Percentiles rank a stretch among this genome's conserved stretches.
phyloP scores from a whole-genome alignment of 2,329 filamentous ascomycete species.

The Juglanconis sp. region DNA sequence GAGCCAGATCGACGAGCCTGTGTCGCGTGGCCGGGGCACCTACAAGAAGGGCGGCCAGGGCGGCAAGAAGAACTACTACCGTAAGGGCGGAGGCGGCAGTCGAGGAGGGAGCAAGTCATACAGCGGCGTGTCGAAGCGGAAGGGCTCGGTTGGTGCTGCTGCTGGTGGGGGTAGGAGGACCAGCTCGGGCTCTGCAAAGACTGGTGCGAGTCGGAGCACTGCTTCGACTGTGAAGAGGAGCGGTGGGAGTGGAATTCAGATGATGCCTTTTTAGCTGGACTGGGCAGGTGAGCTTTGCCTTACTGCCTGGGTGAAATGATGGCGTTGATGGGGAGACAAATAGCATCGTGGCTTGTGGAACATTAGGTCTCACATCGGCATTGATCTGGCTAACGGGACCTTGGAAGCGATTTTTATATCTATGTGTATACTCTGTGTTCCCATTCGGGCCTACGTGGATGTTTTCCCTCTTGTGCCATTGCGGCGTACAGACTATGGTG shows the following conservation, averaged over 20 bases:
- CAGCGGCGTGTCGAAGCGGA: conserved; percentile 23
- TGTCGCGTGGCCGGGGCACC: conserved; percentile 20
- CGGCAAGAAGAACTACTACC: conserved; percentile 16
- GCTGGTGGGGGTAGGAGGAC: not conserved
- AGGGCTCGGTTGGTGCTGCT: conserved; percentile 1
- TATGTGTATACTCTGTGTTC: too few species aligned
- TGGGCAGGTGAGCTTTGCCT: too few species aligned
- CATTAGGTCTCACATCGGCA: not conserved
- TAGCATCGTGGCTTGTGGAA: not conserved
- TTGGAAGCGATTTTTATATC: not conserved
- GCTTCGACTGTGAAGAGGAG: conserved; percentile 2
- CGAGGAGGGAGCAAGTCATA: conserved; percentile 16
- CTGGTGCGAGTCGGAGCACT: not conserved
- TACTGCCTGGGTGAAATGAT: not conserved
- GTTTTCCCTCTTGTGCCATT: not conserved
- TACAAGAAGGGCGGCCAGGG: conserved; percentile 14
- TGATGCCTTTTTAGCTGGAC: conserved; percentile 13
- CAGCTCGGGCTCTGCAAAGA: conserved; percentile 7
- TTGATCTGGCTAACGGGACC: not conserved
- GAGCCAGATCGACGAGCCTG: conserved; percentile 21
- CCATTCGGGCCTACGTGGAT: too few species aligned
- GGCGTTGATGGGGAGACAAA: not conserved
- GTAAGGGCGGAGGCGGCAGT: conserved; percentile 18
- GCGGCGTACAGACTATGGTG: not conserved
- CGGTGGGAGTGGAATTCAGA: conserved; percentile 6